Evolutionary conservation across 108 stramenopile genomes (phyloP), one percentile per base, ranked within the genome.

Genomic region (Nitzschia palea): DNA sequence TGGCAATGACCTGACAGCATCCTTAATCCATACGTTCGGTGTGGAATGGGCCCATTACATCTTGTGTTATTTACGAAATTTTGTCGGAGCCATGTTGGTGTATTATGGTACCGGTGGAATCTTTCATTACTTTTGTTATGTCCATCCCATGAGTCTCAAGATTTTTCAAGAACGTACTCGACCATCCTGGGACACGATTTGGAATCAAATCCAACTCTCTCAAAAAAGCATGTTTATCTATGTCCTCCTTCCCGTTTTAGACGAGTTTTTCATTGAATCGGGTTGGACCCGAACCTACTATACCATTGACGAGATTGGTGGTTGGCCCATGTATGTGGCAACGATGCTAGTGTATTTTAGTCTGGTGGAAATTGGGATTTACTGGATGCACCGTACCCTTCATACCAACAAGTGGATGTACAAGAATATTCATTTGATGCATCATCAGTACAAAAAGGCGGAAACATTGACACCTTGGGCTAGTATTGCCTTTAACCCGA

Each of bases 381-480:
- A 95, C 68, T 95, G 94, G 94, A 79, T 81, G 76, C 90, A 91
- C 63, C 76, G 94, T n/a, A 91, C 83, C 14, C 77, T 92, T 18
- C 94, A 95, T 69, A 89, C 87, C 40, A 92, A 92, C 79, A 95
- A 95, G 68, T 87, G 83, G 59, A 55, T 93, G 40, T 95, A 95
- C 81, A 91, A 88, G 57, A 71, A 95, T 63, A 60, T 95, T 36
- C 94, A 95, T 80, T 67, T 86, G 58, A 64, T 71, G 42, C 87
- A 88, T 67, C 89, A 90, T 73, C 69, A 84, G 51, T 95, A 92
- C 86, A 92, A 92, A 68, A 84, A 75, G 53, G 71, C 94, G 22
- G 80, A 83, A 47, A 95, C 90, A 14, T 77, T 95, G 15, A 87
- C 94, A 12, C 94, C 94, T 0, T 95, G 94, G 94, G 86, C 86